Evolutionary conservation across 192 early-diverging fungal genomes (phyloP).

Genomic region (Funneliformis geosporum): DNA sequence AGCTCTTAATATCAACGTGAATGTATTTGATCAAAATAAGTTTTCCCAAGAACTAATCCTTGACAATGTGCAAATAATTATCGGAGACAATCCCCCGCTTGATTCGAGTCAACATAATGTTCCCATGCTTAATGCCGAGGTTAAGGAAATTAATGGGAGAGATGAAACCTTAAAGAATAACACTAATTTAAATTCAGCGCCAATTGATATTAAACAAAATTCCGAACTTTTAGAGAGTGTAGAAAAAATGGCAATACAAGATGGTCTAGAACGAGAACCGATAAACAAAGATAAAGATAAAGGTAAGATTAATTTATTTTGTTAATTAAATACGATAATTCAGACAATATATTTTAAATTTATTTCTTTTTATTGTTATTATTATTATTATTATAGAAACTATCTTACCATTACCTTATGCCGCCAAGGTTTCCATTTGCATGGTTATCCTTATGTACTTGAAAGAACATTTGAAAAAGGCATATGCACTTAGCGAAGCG

Average conservation of each 20-base stretch:
- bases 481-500: conserved; percentile 56
- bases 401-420: conserved; percentile 28
- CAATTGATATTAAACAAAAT: not conserved
- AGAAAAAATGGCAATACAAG: not conserved
- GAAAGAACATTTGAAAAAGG: conserved; percentile 62
- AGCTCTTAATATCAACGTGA: not conserved
- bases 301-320: no score
- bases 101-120: not conserved
- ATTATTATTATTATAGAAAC: conserved; percentile 8
- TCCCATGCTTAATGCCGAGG: not conserved
- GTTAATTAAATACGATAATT: not conserved
- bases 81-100: not conserved
- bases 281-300: conserved; percentile 1
- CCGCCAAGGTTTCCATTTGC: conserved; percentile 59
- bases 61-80: conserved; percentile 10
- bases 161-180: not conserved
- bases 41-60: not conserved
- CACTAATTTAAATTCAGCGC: not conserved
- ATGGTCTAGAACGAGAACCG: not conserved
- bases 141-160: not conserved
- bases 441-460: conserved; percentile 62
- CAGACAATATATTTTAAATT: not conserved
- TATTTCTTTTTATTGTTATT: conserved; percentile 26
- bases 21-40: not conserved
- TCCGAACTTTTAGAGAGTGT: not conserved